Evolutionary conservation across 2,329 filamentous ascomycete species (phyloP), one percentile per base, ranked within the genome.

Genomic region (Bipolaris sorokiniana): DNA sequence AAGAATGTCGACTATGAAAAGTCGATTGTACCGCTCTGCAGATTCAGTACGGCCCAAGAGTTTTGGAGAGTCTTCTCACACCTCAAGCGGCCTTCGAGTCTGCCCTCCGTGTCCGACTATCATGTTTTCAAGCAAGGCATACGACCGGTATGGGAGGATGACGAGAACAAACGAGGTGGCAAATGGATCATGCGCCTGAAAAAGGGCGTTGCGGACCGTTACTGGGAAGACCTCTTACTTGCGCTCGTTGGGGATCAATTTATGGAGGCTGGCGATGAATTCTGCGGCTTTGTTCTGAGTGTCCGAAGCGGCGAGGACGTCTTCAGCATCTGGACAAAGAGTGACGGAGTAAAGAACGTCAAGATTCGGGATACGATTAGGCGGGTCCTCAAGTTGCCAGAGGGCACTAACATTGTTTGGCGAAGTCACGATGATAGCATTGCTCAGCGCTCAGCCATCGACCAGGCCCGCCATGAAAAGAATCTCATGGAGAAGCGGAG

Each of bases 1-100:
- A 99, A 99, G 81, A 95, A 94, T 64, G 94, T 95, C 72, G 94
- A 98, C 78, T 99, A 99, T 77, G 95, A 99, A 77, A 97, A 98
- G 79, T 98, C 94, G 6, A 88, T 96, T 60, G 90, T 95, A 70
- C 87, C 92, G 37, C 87, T 98, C 72, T 94, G 91, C 68, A 85
- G 86, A 54, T 91, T 96, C 72, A 84, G 85, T 58, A 92, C 91
- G 5, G 92, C 86, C 48, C 92, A 98, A 78, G 90, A 95, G 58
- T 98, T 99, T 75, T 97, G 92, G 87, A 84, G 86, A 46, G 88
- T 97, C 36, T 98, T 97, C 75, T 83, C 86, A 52, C 92, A 98
- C 77, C 84, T 99, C 46, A 96, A 96, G 80, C 87, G 90, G 26
- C 95, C 96, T 2, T 98, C 93, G 34, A 82, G 85, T 33, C 83